Conservation (phyloP, 331 rosid species). For the Malus hybrid region DNA sequence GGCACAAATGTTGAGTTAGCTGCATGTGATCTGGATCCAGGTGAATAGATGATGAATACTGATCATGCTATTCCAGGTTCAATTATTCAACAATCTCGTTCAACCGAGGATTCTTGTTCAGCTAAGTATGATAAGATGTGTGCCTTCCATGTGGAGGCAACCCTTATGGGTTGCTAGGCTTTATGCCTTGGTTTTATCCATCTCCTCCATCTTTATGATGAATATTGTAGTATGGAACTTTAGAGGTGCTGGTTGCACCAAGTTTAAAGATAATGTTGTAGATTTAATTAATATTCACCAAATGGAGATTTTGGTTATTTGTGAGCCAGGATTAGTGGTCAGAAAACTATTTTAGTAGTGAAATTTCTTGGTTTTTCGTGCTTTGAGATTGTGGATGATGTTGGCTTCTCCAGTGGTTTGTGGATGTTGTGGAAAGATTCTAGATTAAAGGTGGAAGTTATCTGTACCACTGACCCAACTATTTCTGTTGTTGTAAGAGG, state of each 20-base stretch:
- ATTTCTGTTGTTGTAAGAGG: not conserved
- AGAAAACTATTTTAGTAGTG: not conserved
- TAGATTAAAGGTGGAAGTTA: not conserved
- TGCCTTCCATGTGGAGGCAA: not conserved
- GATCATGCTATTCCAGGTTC: too few relatives aligned
- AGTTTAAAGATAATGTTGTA: not conserved
- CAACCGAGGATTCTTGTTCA: too few relatives aligned
- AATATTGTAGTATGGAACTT: not conserved
- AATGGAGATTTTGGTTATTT: not conserved
- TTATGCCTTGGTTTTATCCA: not conserved
- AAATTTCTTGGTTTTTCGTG: not conserved
- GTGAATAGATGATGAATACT: too few relatives aligned
- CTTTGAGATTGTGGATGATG: not conserved
- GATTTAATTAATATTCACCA: not conserved
- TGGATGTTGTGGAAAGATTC: not conserved
- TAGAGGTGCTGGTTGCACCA: not conserved
- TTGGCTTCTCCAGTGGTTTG: not conserved
- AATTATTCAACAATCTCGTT: too few relatives aligned
- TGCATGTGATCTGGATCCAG: too few relatives aligned
- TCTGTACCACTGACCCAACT: not conserved
- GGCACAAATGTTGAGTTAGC: too few relatives aligned
- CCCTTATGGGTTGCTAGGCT: not conserved
- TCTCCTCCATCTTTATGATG: not conserved
- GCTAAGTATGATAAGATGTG: too few relatives aligned
- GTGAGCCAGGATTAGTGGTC: not conserved